These are phyloP conservation scores for Rhodotorula sp. DNA, from an alignment of 1,284 basidiomycete genomes.

Conservation along the genomic window DNA sequence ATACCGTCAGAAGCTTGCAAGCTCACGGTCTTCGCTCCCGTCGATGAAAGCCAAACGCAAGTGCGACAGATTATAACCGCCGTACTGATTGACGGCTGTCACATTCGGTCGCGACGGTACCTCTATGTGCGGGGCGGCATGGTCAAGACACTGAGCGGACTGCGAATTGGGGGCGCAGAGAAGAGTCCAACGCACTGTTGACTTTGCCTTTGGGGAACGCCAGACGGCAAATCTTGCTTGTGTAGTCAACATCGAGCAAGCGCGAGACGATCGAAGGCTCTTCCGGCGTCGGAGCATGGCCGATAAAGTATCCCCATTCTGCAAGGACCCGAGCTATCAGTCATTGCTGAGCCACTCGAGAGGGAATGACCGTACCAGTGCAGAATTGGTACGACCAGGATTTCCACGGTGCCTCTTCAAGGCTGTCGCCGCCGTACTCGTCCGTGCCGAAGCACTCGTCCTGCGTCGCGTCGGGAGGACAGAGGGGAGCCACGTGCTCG, in stretches of 20 bases:
- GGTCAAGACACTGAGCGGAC: no score
- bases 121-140: background rate
- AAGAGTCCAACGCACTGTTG: constrained; percentile 53
- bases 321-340: constrained; percentile 41
- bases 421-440: constrained; percentile 60
- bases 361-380: constrained; percentile 29
- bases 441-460: constrained; percentile 73
- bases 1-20: background rate
- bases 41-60: constrained; percentile 43
- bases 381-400: constrained; percentile 77
- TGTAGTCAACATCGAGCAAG: constrained; percentile 70
- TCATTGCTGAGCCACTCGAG: background rate
- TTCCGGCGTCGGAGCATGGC: constrained; percentile 61
- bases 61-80: constrained; percentile 26
- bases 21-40: constrained; percentile 41
- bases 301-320: constrained; percentile 85
- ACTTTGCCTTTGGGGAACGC: constrained; percentile 77
- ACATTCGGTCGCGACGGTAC: constrained; percentile 36
- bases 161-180: background rate
- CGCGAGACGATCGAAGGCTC: constrained; percentile 71
- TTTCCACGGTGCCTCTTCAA: constrained; percentile 69
- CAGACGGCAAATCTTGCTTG: constrained; percentile 73
- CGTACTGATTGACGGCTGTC: constrained; percentile 42
- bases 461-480: constrained; percentile 31
- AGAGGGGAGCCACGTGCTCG: constrained; percentile 32